A percentile compares a stretch with the other conserved stretches of the same genome.
These are phyloP conservation scores for Lipomyces japonicus DNA, from an alignment of 805 yeast species.

Conservation along the genomic window DNA sequence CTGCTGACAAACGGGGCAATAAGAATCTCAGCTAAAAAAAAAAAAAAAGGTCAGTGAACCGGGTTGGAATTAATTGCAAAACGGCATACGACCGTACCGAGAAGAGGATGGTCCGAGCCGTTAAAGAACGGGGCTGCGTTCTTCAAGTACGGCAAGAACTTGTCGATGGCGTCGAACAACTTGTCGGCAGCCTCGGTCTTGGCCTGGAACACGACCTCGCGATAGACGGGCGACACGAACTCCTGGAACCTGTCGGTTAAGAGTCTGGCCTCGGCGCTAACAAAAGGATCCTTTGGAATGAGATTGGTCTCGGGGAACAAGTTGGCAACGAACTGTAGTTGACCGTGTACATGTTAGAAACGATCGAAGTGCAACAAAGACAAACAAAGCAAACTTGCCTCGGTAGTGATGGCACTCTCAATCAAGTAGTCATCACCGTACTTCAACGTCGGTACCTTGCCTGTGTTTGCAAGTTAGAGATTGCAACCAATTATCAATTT, in stretches of 20 bases:
- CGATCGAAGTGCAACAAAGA: background rate
- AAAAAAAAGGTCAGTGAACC: background rate
- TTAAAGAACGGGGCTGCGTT: conserved; percentile 29
- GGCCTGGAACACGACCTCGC: conserved; percentile 13
- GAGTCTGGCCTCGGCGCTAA: conserved; percentile 42
- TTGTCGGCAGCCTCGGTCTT: conserved; percentile 1
- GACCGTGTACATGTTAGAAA: too few species aligned
- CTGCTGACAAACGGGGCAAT: conserved; percentile 31
- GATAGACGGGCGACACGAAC: conserved; percentile 18
- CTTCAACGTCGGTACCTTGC: conserved; percentile 34
- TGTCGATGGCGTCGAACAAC: conserved; percentile 25
- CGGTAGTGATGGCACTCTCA: conserved; percentile 32
- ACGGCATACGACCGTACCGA: conserved; percentile 7
- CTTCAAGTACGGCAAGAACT: conserved; percentile 24
- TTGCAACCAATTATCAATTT: background rate
- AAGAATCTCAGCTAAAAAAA: conserved; percentile 21
- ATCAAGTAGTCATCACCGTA: conserved; percentile 31
- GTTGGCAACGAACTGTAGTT: conserved; percentile 33
- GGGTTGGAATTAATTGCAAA: background rate
- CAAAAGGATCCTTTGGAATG: conserved; percentile 80
- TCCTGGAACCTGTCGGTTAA: conserved; percentile 31
- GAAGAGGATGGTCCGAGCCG: conserved; percentile 20
- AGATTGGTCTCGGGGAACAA: conserved; percentile 42
- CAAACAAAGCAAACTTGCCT: conserved; percentile 5
- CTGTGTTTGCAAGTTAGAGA: background rate